Base-by-base conservation (phyloP, 495 filamentous ascomycete genomes). In the Letharia columbiana region DNA sequence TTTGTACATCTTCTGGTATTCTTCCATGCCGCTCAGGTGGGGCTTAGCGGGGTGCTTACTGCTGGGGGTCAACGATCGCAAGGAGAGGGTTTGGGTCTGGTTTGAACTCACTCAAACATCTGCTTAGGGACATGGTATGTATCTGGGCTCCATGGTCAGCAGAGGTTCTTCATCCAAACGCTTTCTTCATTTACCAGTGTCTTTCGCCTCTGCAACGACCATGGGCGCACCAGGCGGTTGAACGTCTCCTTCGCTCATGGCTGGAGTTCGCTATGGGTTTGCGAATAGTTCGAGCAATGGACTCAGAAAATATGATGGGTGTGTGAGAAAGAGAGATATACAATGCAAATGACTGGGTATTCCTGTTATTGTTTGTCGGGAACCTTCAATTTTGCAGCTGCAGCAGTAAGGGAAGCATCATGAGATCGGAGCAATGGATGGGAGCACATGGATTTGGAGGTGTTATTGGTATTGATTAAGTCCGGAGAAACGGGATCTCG, bases 1-100 rank as follows among this genome's bases (percentile, higher is more conserved):
- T 71, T 96, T 93, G 82, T 98, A 97, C 68, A 96, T 79, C 78
- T 84, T 80, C 76, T 95, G 86, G 82, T 98, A 98, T 74, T 97
- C 88, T 68, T 95, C 90, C 47, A 97, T 69, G 68, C 79, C 78
- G 68, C 85, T 82, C 52, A 91, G 68, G 74, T 91, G 86, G 44
- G 89, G 86, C 66, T 87, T 84, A 42, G 76, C 75, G 33, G 88
- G 87, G 74, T 90, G 88, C 73, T 90, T 90, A 12, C 87, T 86
- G 28, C 39, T 49, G 2, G 18, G 37, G 13, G 44, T 68, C 31
- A 68, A 62, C 39, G 33, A 28, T 33, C 54, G 17, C 37, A 35
- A 28, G 60, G 17, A 33, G 56, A 40, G 37, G 47, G 15, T 12
- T 11, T 40, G 58, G 12, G 33, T 49, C 13, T 17, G 4, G 9